Base-by-base conservation (phyloP, 257 asterid genomes). In the Solanum medicagineum region DNA sequence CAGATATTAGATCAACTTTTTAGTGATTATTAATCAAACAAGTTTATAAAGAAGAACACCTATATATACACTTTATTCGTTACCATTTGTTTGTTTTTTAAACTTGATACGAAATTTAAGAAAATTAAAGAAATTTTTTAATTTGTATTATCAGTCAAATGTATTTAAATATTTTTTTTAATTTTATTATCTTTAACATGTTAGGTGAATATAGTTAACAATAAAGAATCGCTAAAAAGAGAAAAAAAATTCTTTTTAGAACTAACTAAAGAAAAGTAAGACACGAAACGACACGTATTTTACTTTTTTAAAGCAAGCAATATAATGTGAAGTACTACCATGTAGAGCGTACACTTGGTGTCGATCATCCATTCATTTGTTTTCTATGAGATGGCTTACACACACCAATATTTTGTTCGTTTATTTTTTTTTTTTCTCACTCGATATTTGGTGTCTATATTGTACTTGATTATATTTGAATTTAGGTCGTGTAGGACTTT, bases 11-110 rank as follows among this genome's bases (percentile, higher is more conserved):
- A 85, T 85, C 90, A 84, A 84, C 8, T 65, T 47, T 86, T 53
- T 88, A 89, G 90, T 91, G 83, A 90, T 90, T 87, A 53, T 73
- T 59, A 85, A 89, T 89, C 87, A 87, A 82, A 22, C 26, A 86
- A 40, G 14, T 26, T 59, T 49, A 75, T 74, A 10, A 74, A 47
- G 8, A 8, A n/a, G 4, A 1, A 32, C 36, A 32, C 36, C 36
- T 32, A 32, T 32, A 32, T 32, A 59, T 59, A 59, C 12, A 55
- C 26, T 20, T 1, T 59, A 0, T 1, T 1, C 0, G 0, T 20
- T 59, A 19, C 9, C 1, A 59, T 59, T 59, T 59, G 1, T 59
- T 59, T 59, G 0, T 59, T 2, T 1, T 59, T 32, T 59, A 4
- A 20, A 59, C 0, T 59, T 59, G 7, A 8, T 20, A 57, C 0